Conservation (phyloP, 768 basidiomycete genomes). For the Rhodosporidiobolus sp. region DNA sequence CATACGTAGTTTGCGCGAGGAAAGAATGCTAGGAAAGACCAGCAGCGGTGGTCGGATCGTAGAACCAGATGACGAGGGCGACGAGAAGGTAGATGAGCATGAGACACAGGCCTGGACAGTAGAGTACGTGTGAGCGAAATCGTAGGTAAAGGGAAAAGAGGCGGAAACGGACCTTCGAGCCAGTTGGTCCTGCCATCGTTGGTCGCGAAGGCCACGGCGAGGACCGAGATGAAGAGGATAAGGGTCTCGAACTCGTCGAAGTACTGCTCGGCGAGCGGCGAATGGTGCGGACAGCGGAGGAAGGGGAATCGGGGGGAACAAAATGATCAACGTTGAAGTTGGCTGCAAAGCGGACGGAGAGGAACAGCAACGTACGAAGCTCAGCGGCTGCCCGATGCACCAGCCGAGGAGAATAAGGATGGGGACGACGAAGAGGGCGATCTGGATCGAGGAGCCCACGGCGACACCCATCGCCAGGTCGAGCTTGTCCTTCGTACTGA, state of each 20-base stretch:
- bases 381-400: slow-evolving; percentile 65
- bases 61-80: slow-evolving; percentile 45
- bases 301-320: no score
- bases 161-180: slow-evolving; percentile 55
- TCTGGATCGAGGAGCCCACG: slow-evolving; percentile 53
- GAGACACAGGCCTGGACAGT: slow-evolving; percentile 52
- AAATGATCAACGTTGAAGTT: not conserved
- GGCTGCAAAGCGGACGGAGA: no score
- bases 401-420: slow-evolving; percentile 67
- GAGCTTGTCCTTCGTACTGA: slow-evolving; percentile 82
- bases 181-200: slow-evolving; percentile 80
- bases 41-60: not conserved
- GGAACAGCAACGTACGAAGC: slow-evolving; percentile 39
- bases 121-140: no score
- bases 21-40: no score
- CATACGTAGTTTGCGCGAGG: no score
- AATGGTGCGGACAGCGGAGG: no score
- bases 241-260: slow-evolving; percentile 79
- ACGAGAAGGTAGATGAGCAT: slow-evolving; percentile 58
- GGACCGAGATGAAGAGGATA: slow-evolving; percentile 54
- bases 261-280: not conserved
- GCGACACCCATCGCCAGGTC: slow-evolving; percentile 83
- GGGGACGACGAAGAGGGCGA: slow-evolving; percentile 69
- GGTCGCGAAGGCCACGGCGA: slow-evolving; percentile 71
- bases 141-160: not conserved